Conservation (phyloP, 176 grass and related monocot genomes). For the Panicum miliaceum region DNA sequence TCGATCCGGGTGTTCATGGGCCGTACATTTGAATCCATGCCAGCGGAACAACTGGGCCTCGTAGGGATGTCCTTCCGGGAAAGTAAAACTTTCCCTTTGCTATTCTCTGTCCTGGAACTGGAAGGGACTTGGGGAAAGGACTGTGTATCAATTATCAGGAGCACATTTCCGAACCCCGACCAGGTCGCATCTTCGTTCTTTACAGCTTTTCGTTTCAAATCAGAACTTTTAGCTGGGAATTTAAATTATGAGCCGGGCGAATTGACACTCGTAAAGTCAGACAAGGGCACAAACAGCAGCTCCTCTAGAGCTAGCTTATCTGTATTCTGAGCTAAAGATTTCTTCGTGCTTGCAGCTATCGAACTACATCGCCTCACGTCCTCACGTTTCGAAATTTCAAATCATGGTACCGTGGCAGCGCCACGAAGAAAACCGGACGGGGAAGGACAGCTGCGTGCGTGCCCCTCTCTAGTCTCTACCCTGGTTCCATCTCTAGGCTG, state of each 20-base stretch:
- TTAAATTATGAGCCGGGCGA: neutral
- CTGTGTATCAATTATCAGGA: neutral
- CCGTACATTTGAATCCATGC: neutral
- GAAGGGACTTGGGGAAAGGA: neutral
- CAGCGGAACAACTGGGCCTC: neutral
- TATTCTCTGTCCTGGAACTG: neutral
- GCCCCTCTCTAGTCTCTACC: neutral
- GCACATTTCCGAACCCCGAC: neutral
- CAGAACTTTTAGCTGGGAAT: neutral
- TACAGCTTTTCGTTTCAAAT: neutral
- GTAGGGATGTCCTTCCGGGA: neutral
- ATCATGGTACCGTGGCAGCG: neutral
- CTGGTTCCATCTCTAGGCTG: slow-evolving; percentile 11
- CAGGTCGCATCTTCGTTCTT: neutral
- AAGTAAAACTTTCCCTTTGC: neutral
- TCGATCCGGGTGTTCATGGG: neutral
- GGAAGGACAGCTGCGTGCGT: neutral
- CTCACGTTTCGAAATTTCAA: slow-evolving; percentile 35
- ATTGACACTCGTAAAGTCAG: neutral
- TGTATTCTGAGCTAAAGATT: neutral
- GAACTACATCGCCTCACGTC: neutral
- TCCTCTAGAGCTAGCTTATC: neutral
- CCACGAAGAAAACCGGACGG: neutral
- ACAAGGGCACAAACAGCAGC: neutral
- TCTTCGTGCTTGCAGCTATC: neutral